Base-by-base conservation (phyloP, 78 protist species). In the Emiliania huxleyi region DNA sequence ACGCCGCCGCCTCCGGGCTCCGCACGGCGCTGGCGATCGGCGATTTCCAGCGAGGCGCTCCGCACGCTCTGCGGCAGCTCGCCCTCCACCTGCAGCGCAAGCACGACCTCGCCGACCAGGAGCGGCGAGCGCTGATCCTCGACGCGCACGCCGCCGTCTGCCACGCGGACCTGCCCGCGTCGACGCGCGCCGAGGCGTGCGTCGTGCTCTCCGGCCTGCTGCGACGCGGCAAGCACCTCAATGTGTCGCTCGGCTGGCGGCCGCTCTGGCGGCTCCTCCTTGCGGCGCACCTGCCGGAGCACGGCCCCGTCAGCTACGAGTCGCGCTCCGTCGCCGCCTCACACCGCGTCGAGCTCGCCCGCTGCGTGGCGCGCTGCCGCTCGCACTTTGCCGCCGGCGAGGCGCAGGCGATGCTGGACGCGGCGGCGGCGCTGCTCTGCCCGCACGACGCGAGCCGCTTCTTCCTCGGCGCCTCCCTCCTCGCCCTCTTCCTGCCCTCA, bases 371-470 rank as follows among this genome's bases (percentile, higher is more conserved):
- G 33, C 42, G 18, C 29, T 37, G 48, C 85, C 48, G 48, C 35
- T 48, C 46, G 29, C 85, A 77, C 85, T 77, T 37, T 8, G 33
- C 33, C 18, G 11, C 5, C 4, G 85, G 46, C 48, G 3, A 45
- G 35, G 15, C 85, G 49, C 0, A 23, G 3, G 48, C 2, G 48
- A 77, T 77, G 35, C 46, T 77, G 33, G 85, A 0, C 18, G 85
- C 85, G 85, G 85, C 23, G 35, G 85, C 37, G 85, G 46, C 85
- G 8, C 44, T 77, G 85, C 85, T 77, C n/a, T 77, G 85, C 29
- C 37, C 85, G 48, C 44, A 77, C 37, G 85, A 77, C 33, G 33
- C 75, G 11, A 3, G 29, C 37, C n/a, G 23, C n/a, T 62, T 62
- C 23, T 2, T 62, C 29, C 75, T 62, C 75, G 75, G 23, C 37